Evolutionary conservation across 495 filamentous ascomycete species (phyloP).

Genomic region (Penicillium canescens): DNA sequence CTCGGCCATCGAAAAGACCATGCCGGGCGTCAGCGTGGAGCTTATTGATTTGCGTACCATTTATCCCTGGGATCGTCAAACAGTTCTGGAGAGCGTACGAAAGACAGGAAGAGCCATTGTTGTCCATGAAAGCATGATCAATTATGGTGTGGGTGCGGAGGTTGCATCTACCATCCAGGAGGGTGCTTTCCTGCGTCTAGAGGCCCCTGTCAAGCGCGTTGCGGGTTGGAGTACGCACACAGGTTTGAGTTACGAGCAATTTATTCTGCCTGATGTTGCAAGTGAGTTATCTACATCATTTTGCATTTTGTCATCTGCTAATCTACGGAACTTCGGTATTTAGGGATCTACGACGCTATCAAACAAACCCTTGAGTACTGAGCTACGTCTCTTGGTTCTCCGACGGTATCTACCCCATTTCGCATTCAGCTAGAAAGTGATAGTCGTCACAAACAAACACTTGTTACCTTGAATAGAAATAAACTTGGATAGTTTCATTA

Average conservation of each 20-base stretch:
- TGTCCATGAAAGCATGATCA: slow-evolving; percentile 95
- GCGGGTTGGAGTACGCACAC: slow-evolving; percentile 92
- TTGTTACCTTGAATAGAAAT: too few relatives aligned
- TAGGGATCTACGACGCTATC: slow-evolving; percentile 68
- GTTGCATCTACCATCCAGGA: slow-evolving; percentile 92
- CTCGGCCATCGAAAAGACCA: slow-evolving; percentile 73
- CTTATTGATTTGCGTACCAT: slow-evolving; percentile 90
- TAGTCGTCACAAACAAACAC: too few relatives aligned
- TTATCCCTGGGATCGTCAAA: slow-evolving; percentile 92
- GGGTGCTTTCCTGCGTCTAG: slow-evolving; percentile 79
- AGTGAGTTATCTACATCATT: slow-evolving; percentile 60
- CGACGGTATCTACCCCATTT: too few relatives aligned
- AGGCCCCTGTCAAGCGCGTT: slow-evolving; percentile 89
- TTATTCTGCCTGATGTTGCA: slow-evolving; percentile 87
- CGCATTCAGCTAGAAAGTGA: too few relatives aligned
- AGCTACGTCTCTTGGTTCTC: slow-evolving; percentile 3
- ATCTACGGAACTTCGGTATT: background rate
- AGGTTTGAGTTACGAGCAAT: slow-evolving; percentile 78
- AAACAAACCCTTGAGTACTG: slow-evolving; percentile 60
- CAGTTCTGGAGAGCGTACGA: slow-evolving; percentile 77
- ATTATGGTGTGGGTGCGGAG: slow-evolving; percentile 91
- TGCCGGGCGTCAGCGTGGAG: slow-evolving; percentile 74
- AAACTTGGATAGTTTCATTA: too few relatives aligned
- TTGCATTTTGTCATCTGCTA: background rate
- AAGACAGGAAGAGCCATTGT: slow-evolving; percentile 91